These are phyloP conservation scores for Lactarius sp. DNA, from an alignment of 768 basidiomycete genomes.

Conservation along the genomic window DNA sequence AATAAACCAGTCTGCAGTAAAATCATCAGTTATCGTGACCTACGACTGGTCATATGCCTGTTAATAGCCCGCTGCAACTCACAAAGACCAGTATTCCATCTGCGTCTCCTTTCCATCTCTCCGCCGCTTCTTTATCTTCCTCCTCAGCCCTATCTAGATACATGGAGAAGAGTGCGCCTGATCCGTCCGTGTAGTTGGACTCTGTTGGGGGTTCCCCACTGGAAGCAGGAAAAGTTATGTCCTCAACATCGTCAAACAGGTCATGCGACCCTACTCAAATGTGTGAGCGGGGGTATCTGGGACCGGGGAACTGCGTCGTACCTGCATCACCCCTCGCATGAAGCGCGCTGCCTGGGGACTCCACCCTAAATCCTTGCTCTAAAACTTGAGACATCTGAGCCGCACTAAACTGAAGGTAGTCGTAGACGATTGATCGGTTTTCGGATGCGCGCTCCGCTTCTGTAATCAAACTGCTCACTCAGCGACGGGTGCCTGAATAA, in stretches of 20 bases:
- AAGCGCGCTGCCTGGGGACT: neutral
- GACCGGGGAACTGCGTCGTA: neutral
- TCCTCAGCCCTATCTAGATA: slow-evolving; percentile 18
- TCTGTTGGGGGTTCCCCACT: slow-evolving; percentile 7
- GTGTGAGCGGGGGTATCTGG: neutral
- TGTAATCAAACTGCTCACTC: too few species aligned
- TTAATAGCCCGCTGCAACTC: slow-evolving; percentile 39
- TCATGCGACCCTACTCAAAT: neutral
- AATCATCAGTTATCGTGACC: neutral
- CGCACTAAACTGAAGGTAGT: neutral
- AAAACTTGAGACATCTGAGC: neutral
- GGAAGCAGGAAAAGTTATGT: neutral
- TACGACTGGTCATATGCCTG: slow-evolving; percentile 26
- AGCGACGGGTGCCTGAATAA: too few species aligned
- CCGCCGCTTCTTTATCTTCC: slow-evolving; percentile 11
- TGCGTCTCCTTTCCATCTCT: slow-evolving; percentile 22
- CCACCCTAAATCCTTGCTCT: neutral
- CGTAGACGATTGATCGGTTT: neutral
- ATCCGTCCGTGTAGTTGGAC: slow-evolving; percentile 13
- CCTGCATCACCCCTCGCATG: slow-evolving; percentile 2
- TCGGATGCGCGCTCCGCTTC: too few species aligned
- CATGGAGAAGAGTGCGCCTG: slow-evolving; percentile 20
- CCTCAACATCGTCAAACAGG: slow-evolving; percentile 9
- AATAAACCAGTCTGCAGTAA: slow-evolving; percentile 17
- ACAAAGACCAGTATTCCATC: slow-evolving; percentile 22